Evolutionary conservation across 257 asterid species (phyloP), one percentile per base, ranked within the genome.

Genomic region (Jasminum sambac): DNA sequence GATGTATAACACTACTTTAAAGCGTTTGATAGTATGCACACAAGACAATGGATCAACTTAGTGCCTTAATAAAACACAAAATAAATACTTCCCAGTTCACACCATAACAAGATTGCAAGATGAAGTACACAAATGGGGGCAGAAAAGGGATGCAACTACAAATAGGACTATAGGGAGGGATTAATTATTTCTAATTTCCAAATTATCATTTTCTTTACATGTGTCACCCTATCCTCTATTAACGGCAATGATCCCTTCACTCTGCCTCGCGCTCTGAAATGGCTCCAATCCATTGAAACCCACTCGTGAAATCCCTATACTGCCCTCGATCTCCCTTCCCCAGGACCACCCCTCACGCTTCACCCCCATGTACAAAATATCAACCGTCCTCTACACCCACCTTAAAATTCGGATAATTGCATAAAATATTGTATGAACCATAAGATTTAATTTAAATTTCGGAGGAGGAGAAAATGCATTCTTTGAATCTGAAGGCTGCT

Each of bases 401-500:
- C 66, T 26, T 10, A 9, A n/a, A 34, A 8, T 37, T 63, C 44
- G 65, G n/a, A 71, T 55, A 41, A 42, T 42, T 50, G 40, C 65
- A 58, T 48, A 68, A 69, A 63, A 36, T 66, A 41, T 13, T 52
- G 63, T 43, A 6, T 24, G 37, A 58, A 52, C 12, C 36, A 30
- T 59, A 59, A 17, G 41, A 61, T 13, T 62, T 63, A 30, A 61
- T 13, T 62, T 63, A 30, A 14, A 8, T 50, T n/a, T 0, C 59
- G 2, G 2, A 19, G 4, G 4, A 1, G 36, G 11, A 39, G 8
- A 81, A 55, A 80, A 90, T 90, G 96, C 81, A 90, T 24, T 79
- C 84, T 73, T 63, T 86, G 66, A 87, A 79, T 67, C 69, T 84
- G 68, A 91, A 83, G 66, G 50, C 67, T 2, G 70, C 64, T 41